Evolutionary conservation across 257 asterid genomes (phyloP).

Genomic region (Avicennia marina): DNA sequence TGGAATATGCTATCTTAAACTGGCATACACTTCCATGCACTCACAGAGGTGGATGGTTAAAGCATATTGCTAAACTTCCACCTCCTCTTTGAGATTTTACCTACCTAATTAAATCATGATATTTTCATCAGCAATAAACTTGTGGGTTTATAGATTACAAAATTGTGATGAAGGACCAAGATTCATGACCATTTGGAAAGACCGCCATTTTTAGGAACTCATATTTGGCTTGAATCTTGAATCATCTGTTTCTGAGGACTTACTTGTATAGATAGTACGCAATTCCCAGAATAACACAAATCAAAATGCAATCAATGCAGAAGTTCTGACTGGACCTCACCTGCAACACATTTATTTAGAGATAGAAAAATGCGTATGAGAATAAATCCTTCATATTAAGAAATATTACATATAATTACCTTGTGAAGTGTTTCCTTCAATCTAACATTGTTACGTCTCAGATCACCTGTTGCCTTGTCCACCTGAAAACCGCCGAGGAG

Average conservation of each 20-base stretch:
- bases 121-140: neutral
- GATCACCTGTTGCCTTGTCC: conserved; percentile 62
- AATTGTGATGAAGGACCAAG: neutral
- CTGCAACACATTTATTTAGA: conserved; percentile 32
- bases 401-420: conserved; percentile 23
- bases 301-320: conserved; percentile 63
- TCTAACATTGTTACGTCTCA: conserved; percentile 62
- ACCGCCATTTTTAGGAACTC: neutral
- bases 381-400: neutral
- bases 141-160: neutral
- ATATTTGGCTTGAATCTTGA: neutral
- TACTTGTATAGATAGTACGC: conserved; percentile 76
- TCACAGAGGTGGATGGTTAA: neutral
- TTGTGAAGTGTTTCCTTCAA: conserved; percentile 55
- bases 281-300: conserved; percentile 76
- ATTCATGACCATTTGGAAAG: neutral
- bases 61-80: neutral
- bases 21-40: neutral
- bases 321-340: conserved; percentile 67
- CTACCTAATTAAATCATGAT: neutral
- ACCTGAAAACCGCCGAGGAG: conserved; percentile 41
- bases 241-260: conserved; percentile 33
- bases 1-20: neutral
- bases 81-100: neutral
- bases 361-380: neutral